Base-by-base conservation (phyloP, 768 basidiomycete species). In the Calocybe indica region DNA sequence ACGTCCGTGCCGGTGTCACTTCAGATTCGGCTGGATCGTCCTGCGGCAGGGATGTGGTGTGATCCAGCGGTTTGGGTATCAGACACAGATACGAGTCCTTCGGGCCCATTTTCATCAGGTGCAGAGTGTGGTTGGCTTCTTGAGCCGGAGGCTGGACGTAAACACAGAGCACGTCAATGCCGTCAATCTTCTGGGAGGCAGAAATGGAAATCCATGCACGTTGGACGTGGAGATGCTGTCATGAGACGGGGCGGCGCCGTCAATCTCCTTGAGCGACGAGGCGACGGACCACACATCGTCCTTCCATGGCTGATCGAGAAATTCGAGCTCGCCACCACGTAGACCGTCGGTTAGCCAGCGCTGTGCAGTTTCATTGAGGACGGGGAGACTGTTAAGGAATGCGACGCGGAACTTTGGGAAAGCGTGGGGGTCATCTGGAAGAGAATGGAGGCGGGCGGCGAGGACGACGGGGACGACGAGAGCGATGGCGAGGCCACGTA, bases 341-440 rank as follows among this genome's bases (percentile, higher is more conserved):
- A 92, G 72, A 43, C 90, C 90, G 22, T 83, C 67, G 15, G 67
- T 64, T 10, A 91, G 75, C 91, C 91, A 92, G 32, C 73, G 73
- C 52, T 83, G 69, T 3, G 86, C 90, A 1, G 87, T 88, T 41
- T 84, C 70, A 55, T 85, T 83, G 22, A 74, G 64, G 53, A 92
- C 67, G 28, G 90, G 89, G n/a, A 82, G 76, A 48, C 77, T 76
- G 60, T 88, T 87, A 59, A 92, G 78, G 64, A 88, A 92, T 36
- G 81, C 68, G 51, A 92, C 83, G 37, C 79, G 76, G 61, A 80
- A 86, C 62, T 92, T 92, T 53, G 90, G 91, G 60, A 84, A 90
- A 0, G 90, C 83, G 62, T 81, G 78, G 11, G 81, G 71, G 57
- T 92, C 90, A 56, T 91, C 85, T 29, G 90, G 88, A 40, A 89